Evolutionary conservation across 495 filamentous ascomycete species (phyloP), one percentile per base, ranked within the genome.

Genomic region (Terfezia claveryi): DNA sequence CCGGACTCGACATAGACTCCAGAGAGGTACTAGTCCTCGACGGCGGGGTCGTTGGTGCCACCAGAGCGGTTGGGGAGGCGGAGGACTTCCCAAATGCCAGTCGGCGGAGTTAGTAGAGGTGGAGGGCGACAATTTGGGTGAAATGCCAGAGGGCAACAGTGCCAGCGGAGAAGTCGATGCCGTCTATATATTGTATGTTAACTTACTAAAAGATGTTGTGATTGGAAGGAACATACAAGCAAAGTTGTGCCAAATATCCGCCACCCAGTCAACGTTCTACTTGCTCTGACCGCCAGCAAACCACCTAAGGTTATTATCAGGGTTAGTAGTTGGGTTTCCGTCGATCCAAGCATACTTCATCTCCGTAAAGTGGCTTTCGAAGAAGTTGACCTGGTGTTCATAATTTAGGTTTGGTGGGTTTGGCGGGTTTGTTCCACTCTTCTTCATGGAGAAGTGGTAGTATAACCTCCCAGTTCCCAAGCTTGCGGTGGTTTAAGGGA

Each of bases 341-440:
- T 71, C 72, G 54, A 78, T 68, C 74, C 73, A 75, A 55, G 81
- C 82, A 57, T 77, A 77, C 70, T 85, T 83, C 64, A 86, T 67
- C 70, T 84, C 81, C 55, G 81, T 84, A 67, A 83, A 85, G 69
- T 84, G 80, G 64, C 72, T 77, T 70, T 84, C 74, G 62, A 85
- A 85, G 71, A 85, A 85, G 61, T 73, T 76, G 56, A 85, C 79
- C 67, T 85, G 81, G 64, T 85, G 81, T 70, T 85, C 81, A 54
- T 79, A 73, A 5, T 69, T 71, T 2, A 72, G 69, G 36, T 70
- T 20, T n/a, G n/a, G n/a, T n/a, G n/a, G n/a, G n/a, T n/a, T 73
- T 0, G 81, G 81, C 0, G 78, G 66, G 66, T 83, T 83, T 37
- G 69, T 71, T 51, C 70, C 68, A 10, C 65, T 71, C 53, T 74